Evolutionary conservation across 768 basidiomycete genomes (phyloP), one percentile per base, ranked within the genome.

Genomic region (Rhizopogon rudus): DNA sequence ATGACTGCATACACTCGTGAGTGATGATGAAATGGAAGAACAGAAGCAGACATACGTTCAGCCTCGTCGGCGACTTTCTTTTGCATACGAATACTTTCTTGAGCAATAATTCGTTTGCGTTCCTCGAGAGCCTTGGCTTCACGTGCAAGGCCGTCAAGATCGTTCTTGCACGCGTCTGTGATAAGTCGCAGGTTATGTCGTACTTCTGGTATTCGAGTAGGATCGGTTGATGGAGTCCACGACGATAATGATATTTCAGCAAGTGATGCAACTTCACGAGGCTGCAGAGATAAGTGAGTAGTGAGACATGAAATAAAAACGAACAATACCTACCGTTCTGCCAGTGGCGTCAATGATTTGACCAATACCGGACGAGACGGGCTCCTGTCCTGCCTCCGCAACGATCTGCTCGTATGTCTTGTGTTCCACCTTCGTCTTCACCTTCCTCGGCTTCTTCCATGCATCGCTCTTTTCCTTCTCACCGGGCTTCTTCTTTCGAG

Each of bases 321-420:
- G 45, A 44, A 54, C 33, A 10, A 9, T 22, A 78, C 88, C 55
- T 68, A 95, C 93, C 59, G 91, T 90, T 54, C 91, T 90, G 28
- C 97, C 93, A 17, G 93, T 89, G 16, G 95, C 92, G 71, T 99
- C 97, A 55, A 98, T 91, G 40, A 99, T 94, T 63, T 87, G 83
- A 2, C 94, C 97, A 46, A 94, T 67, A 6, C 84, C 83, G 2
- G 82, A 63, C 3, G 73, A 61, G 7, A 77, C 62, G 0, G 73
- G 69, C 37, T 86, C 82, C 57, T 84, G 77, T 0, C 88, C 91
- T 22, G 91, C 86, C 66, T 96, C 93, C 2, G 91, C 88, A 51
- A 99, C 68, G 52, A 98, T 91, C 71, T 99, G 84, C 70, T 99
- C 97, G 66, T 98, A 99, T 0, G 94, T 93, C 78, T 96, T 97